Evolutionary conservation across 345 rosid genomes (phyloP), one percentile per base, ranked within the genome.

Genomic region (Sonneratia alba): DNA sequence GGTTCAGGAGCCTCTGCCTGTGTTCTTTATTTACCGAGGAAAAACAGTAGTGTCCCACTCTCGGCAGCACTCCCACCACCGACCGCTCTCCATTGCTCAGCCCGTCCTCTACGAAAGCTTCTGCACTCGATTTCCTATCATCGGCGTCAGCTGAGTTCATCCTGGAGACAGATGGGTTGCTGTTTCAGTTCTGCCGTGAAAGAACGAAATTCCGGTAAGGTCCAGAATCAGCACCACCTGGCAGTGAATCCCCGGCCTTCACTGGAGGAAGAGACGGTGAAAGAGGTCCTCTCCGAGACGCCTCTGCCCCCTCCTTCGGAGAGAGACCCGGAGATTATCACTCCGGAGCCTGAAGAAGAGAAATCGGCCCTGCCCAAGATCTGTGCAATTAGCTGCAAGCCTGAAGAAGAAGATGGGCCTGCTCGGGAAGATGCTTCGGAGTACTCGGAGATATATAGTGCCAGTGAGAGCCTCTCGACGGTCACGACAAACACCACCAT

Each of bases 121-220:
- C 32, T 27, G 32, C 32, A 27, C 32, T 27, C 32, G 32, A 27
- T 27, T 27, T 27, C 32, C 32, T 27, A 1, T 27, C 67, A 12
- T 18, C 15, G 18, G 4, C 13, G 4, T 51, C 21, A 12, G 21
- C 21, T 51, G 21, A 51, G 56, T 55, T 65, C 24, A 19, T 36
- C 48, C 32, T 45, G 27, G 43, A 10, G 48, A 67, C 42, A 82
- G 59, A 86, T 86, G 87, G 86, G 87, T 73, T 84, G 87, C 80
- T 85, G 93, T 76, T 42, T 85, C 9, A 87, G 89, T 82, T 66
- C 83, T 78, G 64, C 71, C 69, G 4, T 36, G 0, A 74, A 63
- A 74, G 79, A 70, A 69, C 69, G 47, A 36, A 27, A 64, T 32
- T 78, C 68, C 43, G 77, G 76, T 1, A 47, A 71, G 16, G 24